phyloP scores from a whole-genome alignment of 257 asterid genomes.

The Fraxinus americana region DNA sequence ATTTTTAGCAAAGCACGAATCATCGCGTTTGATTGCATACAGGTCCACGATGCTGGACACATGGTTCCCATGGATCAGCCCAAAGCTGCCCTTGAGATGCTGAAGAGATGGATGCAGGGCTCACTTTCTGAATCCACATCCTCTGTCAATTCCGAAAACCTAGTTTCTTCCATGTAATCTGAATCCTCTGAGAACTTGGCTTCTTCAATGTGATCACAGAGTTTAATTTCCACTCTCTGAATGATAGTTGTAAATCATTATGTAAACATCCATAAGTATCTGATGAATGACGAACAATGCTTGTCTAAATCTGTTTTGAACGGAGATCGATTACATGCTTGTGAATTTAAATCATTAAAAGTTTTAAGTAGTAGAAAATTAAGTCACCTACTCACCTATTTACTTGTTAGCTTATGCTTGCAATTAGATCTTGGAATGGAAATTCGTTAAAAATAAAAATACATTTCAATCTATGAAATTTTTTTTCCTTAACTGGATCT shows the following conservation, averaged over 20 bases:
- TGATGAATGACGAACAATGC: not conserved
- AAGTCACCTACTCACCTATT: too few relatives aligned
- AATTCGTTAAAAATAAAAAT: too few relatives aligned
- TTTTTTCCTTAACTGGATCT: not conserved
- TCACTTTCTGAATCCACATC: slow-evolving; percentile 44
- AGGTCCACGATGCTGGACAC: slow-evolving; percentile 96
- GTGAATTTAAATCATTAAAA: too few relatives aligned
- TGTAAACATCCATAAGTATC: too few relatives aligned
- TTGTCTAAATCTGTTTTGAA: not conserved
- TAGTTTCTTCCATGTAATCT: not conserved
- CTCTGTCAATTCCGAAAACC: not conserved
- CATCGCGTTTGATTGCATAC: slow-evolving; percentile 4
- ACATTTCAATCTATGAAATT: too few relatives aligned
- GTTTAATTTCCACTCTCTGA: slow-evolving; percentile 15
- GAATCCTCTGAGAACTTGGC: slow-evolving; percentile 39
- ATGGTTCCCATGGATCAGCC: slow-evolving; percentile 99
- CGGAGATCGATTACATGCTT: too few relatives aligned
- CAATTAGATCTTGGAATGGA: too few relatives aligned
- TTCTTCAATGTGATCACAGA: slow-evolving; percentile 58
- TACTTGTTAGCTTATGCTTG: too few relatives aligned
- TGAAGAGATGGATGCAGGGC: slow-evolving; percentile 78
- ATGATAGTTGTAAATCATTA: slow-evolving; percentile 22
- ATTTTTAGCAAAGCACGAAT: not conserved
- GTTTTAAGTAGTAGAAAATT: too few relatives aligned
- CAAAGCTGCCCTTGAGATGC: slow-evolving; percentile 81